A percentile compares a stretch with the other conserved stretches of the same genome.
phyloP scores from a whole-genome alignment of 2,329 filamentous ascomycete species.

The Parastagonospora nodorum region DNA sequence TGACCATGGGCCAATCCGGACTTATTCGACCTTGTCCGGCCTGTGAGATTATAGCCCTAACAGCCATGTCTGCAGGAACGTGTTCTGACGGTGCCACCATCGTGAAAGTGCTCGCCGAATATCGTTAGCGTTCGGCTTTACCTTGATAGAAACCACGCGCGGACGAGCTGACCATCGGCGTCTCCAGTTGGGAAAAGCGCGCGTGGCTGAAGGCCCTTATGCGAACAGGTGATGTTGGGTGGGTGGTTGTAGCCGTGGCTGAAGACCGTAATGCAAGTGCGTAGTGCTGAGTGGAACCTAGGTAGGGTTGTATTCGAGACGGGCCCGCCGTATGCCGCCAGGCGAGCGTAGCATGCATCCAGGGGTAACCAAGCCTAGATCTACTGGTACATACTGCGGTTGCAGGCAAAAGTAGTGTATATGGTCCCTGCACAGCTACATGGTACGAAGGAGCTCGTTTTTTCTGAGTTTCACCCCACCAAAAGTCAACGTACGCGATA shows the following conservation, averaged over 20 bases:
- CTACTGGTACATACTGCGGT: no score
- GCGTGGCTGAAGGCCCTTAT: constrained; percentile 17
- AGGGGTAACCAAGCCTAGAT: constrained; percentile 9
- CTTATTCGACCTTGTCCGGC: constrained; percentile 1
- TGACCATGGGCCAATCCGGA: not conserved
- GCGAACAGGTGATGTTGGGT: constrained; percentile 11
- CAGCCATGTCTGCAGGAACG: constrained; percentile 21
- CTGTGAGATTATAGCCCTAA: constrained; percentile 1
- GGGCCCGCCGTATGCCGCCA: constrained; percentile 3
- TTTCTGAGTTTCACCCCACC: no score
- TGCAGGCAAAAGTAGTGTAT: no score
- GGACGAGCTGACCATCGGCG: constrained; percentile 4
- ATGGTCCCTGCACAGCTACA: no score
- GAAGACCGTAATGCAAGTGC: no score
- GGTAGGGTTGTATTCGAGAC: not conserved
- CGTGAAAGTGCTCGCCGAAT: not conserved
- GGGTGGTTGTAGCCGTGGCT: constrained; percentile 6
- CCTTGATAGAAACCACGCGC: constrained; percentile 1
- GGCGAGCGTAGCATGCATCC: constrained; percentile 1
- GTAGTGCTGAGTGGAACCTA: no score
- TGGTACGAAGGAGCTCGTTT: no score
- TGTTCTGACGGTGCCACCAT: constrained; percentile 6
- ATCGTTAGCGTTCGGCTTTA: constrained; percentile 4
- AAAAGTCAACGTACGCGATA: no score
- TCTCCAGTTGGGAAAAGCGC: constrained; percentile 17